phyloP scores from a whole-genome alignment of 164 flowering plant genomes.

The Hamamelis virginiana region DNA sequence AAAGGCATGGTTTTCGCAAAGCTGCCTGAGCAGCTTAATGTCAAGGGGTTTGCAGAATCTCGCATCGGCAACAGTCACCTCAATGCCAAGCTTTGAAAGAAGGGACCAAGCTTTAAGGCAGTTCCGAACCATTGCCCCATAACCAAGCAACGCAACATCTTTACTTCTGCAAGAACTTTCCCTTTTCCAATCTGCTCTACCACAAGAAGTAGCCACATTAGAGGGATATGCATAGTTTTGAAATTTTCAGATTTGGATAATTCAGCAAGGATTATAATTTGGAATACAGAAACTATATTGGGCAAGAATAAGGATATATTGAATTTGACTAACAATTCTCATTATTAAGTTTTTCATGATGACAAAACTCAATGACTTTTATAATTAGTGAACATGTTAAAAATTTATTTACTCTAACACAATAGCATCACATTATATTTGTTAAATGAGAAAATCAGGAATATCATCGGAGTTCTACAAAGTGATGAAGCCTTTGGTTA shows the following conservation, averaged over 20 bases:
- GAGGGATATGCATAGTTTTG: background rate
- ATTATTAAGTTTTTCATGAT: background rate
- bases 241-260: background rate
- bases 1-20: conserved; percentile 69
- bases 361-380: background rate
- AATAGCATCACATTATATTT: no score
- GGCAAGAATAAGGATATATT: no score
- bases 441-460: no score
- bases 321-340: background rate
- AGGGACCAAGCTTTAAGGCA: conserved; percentile 79
- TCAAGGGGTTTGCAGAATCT: conserved; percentile 97
- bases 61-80: conserved; percentile 93
- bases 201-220: background rate
- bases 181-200: conserved; percentile 78
- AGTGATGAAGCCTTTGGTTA: no score
- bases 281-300: background rate
- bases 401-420: no score
- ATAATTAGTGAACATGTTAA: no score
- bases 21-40: conserved; percentile 66
- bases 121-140: conserved; percentile 92
- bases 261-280: background rate
- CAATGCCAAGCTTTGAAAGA: conserved; percentile 72
- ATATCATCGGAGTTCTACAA: no score
- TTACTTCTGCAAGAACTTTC: conserved; percentile 65
- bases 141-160: conserved; percentile 83